Conservation (phyloP, 1,139 yeast genomes). For the Casaregolazyma suthepensis region DNA sequence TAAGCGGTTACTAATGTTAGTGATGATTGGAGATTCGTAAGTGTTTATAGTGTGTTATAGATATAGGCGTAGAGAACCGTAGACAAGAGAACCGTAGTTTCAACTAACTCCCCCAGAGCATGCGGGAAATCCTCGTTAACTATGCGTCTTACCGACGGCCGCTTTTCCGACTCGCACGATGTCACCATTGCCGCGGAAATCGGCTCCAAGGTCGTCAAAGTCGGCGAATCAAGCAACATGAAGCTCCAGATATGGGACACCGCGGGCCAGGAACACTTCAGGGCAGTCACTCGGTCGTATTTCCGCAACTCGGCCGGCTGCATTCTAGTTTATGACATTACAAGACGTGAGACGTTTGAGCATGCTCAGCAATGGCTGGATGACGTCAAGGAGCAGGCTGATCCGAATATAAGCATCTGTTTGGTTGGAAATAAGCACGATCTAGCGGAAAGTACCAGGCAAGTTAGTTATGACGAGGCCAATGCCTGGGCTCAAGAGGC, state of each 20-base stretch:
- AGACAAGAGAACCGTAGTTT: background rate
- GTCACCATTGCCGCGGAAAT: conserved; percentile 37
- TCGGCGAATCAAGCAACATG: conserved; percentile 22
- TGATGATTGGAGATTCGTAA: conserved; percentile 26
- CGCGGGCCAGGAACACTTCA: conserved; percentile 93
- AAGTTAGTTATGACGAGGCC: conserved; percentile 75
- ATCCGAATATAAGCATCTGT: conserved; percentile 67
- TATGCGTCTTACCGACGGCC: conserved; percentile 33
- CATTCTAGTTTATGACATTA: conserved; percentile 79
- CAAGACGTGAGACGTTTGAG: conserved; percentile 51
- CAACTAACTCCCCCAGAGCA: conserved; percentile 21
- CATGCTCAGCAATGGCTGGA: conserved; percentile 41
- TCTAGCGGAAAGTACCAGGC: conserved; percentile 55
- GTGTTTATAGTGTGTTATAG: conserved; percentile 4
- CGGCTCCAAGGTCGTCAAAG: conserved; percentile 32
- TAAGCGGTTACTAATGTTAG: conserved; percentile 8
- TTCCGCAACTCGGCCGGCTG: conserved; percentile 84
- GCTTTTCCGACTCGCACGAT: conserved; percentile 33
- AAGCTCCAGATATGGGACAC: conserved; percentile 50
- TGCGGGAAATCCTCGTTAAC: conserved; percentile 36
- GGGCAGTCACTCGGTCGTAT: conserved; percentile 80
- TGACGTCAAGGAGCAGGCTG: conserved; percentile 78
- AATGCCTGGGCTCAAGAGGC: conserved; percentile 72
- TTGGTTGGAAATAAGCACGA: conserved; percentile 87
- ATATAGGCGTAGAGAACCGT: background rate